These are phyloP conservation scores for Elsinoe fawcettii DNA, from an alignment of 2,329 filamentous ascomycete species.

Conservation along the genomic window DNA sequence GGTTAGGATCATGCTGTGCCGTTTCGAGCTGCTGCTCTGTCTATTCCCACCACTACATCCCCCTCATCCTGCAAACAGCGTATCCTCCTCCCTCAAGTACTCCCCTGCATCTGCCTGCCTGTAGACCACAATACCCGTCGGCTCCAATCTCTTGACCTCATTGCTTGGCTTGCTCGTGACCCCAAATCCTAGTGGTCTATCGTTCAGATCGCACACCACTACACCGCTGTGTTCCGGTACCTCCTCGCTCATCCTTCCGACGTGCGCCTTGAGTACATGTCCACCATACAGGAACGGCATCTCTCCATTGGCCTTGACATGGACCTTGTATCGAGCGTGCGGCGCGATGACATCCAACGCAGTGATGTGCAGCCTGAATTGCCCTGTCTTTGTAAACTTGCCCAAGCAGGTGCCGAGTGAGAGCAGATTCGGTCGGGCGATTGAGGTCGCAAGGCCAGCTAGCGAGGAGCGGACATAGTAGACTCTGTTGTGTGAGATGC, in stretches of 20 bases:
- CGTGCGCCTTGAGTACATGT: slow-evolving; percentile 75
- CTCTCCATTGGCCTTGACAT: slow-evolving; percentile 91
- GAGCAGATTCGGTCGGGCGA: slow-evolving; percentile 73
- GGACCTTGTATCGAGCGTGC: slow-evolving; percentile 92
- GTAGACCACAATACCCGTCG: slow-evolving; percentile 82
- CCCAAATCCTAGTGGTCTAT: slow-evolving; percentile 79
- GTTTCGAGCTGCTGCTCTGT: no score
- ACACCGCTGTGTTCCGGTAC: slow-evolving; percentile 89
- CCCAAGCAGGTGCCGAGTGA: slow-evolving; percentile 85
- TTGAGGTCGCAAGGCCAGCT: slow-evolving; percentile 82
- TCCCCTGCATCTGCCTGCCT: slow-evolving; percentile 91
- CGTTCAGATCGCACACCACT: slow-evolving; percentile 84
- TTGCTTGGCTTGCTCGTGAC: slow-evolving; percentile 81
- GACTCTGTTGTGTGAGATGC: slow-evolving; percentile 71
- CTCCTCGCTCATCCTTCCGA: slow-evolving; percentile 82
- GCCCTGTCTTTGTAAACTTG: slow-evolving; percentile 94
- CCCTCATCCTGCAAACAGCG: slow-evolving; percentile 50
- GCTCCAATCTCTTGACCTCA: slow-evolving; percentile 76
- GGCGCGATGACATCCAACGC: slow-evolving; percentile 81
- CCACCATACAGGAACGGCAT: slow-evolving; percentile 97
- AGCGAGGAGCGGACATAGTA: slow-evolving; percentile 89
- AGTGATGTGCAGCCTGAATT: slow-evolving; percentile 91
- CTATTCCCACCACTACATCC: background rate
- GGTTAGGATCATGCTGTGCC: no score
- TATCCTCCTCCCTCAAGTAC: slow-evolving; percentile 77